A percentile compares a stretch with the other conserved stretches of the same genome.
Evolutionary conservation across 306 rosid species (phyloP).

Genomic region (Ceratonia siliqua): DNA sequence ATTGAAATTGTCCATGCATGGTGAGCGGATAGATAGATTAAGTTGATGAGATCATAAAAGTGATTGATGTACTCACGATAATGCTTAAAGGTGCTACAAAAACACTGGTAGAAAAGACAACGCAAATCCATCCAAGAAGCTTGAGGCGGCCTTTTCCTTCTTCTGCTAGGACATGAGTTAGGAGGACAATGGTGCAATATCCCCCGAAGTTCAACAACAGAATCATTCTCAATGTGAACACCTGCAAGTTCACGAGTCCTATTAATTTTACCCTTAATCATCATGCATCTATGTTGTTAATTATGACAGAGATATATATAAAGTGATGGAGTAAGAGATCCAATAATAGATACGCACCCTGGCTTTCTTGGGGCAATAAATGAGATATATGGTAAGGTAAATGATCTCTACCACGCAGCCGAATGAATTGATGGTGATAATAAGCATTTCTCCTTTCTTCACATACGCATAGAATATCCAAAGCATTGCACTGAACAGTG

Average conservation of each 20-base stretch:
- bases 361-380: constrained; percentile 68
- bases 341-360: constrained; percentile 46
- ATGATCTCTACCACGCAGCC: constrained; percentile 80
- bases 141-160: constrained; percentile 51
- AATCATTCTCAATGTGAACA: constrained; percentile 66
- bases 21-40: background rate
- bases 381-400: constrained; percentile 67
- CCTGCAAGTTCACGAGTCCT: constrained; percentile 39
- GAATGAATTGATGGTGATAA: constrained; percentile 72
- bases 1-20: constrained; percentile 6
- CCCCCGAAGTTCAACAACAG: constrained; percentile 70
- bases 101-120: constrained; percentile 71
- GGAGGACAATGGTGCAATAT: constrained; percentile 60
- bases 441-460: constrained; percentile 65
- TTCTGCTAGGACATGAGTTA: constrained; percentile 66
- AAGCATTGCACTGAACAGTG: constrained; percentile 88
- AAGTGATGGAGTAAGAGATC: background rate
- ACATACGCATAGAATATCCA: constrained; percentile 88
- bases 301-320: background rate
- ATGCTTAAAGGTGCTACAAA: constrained; percentile 90
- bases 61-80: constrained; percentile 47
- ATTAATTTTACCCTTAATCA: too few relatives aligned
- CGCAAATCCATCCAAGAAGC: constrained; percentile 90
- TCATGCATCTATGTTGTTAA: too few relatives aligned
- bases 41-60: too few relatives aligned